Conservation (phyloP, 2,329 filamentous ascomycete genomes). For the Fusarium sororula region DNA sequence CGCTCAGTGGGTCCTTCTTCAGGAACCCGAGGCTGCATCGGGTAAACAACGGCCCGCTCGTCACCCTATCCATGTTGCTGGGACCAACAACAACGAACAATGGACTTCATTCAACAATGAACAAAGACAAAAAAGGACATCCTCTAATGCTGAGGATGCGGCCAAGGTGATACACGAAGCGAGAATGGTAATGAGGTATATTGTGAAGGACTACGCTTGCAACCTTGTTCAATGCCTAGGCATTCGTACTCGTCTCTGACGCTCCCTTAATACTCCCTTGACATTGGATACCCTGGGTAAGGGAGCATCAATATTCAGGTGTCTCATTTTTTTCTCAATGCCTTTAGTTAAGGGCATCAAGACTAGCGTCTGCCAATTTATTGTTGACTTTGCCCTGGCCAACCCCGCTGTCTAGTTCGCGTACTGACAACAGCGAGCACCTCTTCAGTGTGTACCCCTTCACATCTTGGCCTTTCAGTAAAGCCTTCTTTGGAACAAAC, state of each 20-base stretch:
- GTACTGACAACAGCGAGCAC: background rate
- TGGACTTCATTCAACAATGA: background rate
- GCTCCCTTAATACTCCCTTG: constrained; percentile 13
- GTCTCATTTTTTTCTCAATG: background rate
- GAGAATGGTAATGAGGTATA: background rate
- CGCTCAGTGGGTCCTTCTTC: constrained; percentile 37
- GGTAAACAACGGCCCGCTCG: constrained; percentile 40
- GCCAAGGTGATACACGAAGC: background rate
- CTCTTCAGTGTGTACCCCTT: background rate
- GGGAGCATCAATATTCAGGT: constrained; percentile 13
- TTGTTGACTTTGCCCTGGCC: background rate
- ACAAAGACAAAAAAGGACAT: background rate
- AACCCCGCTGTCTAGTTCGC: background rate
- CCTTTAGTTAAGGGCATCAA: background rate
- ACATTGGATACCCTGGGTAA: constrained; percentile 17
- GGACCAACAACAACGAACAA: constrained; percentile 17
- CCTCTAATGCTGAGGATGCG: background rate
- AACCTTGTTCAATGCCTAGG: background rate
- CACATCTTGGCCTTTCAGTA: background rate
- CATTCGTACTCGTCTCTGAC: background rate
- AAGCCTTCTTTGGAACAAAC: background rate
- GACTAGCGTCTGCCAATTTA: constrained; percentile 1
- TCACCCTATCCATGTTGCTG: constrained; percentile 24
- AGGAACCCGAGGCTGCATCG: constrained; percentile 28
- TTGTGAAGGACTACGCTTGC: background rate